phyloP scores from a whole-genome alignment of 192 early-diverging fungal species.

The Mortierella alpina region DNA sequence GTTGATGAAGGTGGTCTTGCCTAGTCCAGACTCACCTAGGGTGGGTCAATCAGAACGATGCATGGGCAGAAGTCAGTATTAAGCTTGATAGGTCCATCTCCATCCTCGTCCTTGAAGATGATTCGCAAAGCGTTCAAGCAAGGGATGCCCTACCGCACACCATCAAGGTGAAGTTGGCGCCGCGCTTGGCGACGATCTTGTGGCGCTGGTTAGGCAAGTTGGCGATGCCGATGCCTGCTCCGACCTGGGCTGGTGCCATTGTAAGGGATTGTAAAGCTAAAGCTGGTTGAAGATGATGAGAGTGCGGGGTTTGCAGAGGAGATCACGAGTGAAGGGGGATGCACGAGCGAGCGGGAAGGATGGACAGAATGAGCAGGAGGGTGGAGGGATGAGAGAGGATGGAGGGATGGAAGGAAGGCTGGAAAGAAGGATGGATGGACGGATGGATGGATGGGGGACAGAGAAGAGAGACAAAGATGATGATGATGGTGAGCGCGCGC shows the following conservation, averaged over 20 bases:
- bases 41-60: not conserved
- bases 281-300: not conserved
- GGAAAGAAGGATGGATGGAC: not conserved
- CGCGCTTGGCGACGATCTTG: constrained; percentile 97
- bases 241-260: constrained; percentile 58
- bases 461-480: constrained; percentile 18
- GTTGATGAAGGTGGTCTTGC: constrained; percentile 99
- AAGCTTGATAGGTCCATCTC: no score
- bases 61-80: not conserved
- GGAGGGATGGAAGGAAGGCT: not conserved
- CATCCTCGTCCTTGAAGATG: no score
- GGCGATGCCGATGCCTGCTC: constrained; percentile 89
- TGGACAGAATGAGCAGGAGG: not conserved
- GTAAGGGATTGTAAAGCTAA: not conserved
- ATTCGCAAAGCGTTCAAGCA: not conserved
- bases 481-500: not conserved
- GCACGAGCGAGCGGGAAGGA: not conserved
- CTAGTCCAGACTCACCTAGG: constrained; percentile 94
- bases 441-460: not conserved
- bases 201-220: constrained; percentile 99
- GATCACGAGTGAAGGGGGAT: not conserved
- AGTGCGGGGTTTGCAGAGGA: not conserved
- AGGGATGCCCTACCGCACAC: constrained; percentile 83
- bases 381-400: not conserved
- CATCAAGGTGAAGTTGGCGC: constrained; percentile 96